Evolutionary conservation across 148 eudicot genomes (phyloP).

Genomic region (Rhododendron griersonianum): DNA sequence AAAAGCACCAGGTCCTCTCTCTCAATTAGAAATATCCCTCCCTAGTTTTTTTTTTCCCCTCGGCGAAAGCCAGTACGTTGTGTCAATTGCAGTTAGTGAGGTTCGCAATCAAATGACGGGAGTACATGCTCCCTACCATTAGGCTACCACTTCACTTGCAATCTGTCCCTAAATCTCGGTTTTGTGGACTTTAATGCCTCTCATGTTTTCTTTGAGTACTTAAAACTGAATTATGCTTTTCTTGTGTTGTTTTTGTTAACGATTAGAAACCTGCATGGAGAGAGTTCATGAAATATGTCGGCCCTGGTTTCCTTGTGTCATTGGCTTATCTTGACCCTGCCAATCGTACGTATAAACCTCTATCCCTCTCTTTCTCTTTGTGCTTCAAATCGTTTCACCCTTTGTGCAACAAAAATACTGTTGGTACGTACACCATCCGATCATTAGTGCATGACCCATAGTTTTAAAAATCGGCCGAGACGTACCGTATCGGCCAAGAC

Average conservation of each 20-base stretch:
- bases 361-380: not conserved
- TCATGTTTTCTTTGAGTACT: not conserved
- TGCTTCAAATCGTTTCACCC: too few species aligned
- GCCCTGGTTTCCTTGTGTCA: constrained; percentile 79
- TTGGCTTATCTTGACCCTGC: constrained; percentile 82
- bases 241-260: not conserved
- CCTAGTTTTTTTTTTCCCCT: too few species aligned
- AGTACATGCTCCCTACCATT: too few species aligned
- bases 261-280: constrained; percentile 56
- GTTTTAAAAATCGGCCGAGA: too few species aligned
- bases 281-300: constrained; percentile 57
- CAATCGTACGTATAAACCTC: constrained; percentile 40
- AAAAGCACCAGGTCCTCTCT: constrained; percentile 5
- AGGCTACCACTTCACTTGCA: too few species aligned
- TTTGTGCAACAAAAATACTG: too few species aligned
- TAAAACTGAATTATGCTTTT: not conserved
- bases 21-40: not conserved
- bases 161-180: not conserved
- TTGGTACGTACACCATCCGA: too few species aligned
- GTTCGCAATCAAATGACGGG: too few species aligned
- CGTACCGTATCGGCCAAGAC: too few species aligned
- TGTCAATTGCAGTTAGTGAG: too few species aligned
- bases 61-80: too few species aligned
- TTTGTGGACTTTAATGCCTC: not conserved
- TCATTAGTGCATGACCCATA: too few species aligned